A percentile compares a stretch with the other conserved stretches of the same genome.
These are phyloP conservation scores for Phlegmacium glaucopus DNA, from an alignment of 768 basidiomycete species.

Conservation along the genomic window DNA sequence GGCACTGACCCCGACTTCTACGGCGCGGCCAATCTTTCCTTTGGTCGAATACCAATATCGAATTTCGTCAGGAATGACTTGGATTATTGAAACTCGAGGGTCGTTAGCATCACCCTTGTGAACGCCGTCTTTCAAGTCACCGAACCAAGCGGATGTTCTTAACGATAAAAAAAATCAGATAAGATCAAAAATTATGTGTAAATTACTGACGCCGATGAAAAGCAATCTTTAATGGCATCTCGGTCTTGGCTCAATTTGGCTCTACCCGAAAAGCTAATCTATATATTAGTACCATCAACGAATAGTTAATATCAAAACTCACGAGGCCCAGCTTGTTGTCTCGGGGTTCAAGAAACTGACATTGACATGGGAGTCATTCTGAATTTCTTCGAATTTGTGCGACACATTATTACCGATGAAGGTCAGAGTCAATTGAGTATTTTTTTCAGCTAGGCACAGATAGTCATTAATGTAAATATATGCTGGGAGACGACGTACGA, in stretches of 20 bases:
- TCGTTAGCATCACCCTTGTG: conserved; percentile 81
- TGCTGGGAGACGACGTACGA: conserved; percentile 37
- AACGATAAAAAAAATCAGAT: not conserved
- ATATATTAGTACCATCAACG: not conserved
- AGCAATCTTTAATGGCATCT: conserved; percentile 61
- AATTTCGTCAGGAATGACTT: conserved; percentile 77
- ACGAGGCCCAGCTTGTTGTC: conserved; percentile 76
- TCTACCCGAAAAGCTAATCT: conserved; percentile 60
- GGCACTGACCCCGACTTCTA: conserved; percentile 57
- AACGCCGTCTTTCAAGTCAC: conserved; percentile 79
- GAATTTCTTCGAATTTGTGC: conserved; percentile 73
- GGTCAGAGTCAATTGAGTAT: conserved; percentile 51
- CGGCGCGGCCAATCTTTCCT: conserved; percentile 50
- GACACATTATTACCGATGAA: conserved; percentile 76
- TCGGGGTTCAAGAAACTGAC: conserved; percentile 70
- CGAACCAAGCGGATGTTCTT: conserved; percentile 77
- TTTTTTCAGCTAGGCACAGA: conserved; percentile 22
- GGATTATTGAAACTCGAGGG: conserved; percentile 75
- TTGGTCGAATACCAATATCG: conserved; percentile 76
- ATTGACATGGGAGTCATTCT: conserved; percentile 76
- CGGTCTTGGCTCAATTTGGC: conserved; percentile 65
- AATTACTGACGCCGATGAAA: conserved; percentile 45
- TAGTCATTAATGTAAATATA: not conserved
- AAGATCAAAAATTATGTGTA: not conserved
- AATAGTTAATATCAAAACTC: conserved; percentile 11